Percentiles rank a stretch among this genome's conserved stretches.
These are phyloP conservation scores for Psilocybe tampanensis DNA, from an alignment of 768 basidiomycete species.

Conservation along the genomic window DNA sequence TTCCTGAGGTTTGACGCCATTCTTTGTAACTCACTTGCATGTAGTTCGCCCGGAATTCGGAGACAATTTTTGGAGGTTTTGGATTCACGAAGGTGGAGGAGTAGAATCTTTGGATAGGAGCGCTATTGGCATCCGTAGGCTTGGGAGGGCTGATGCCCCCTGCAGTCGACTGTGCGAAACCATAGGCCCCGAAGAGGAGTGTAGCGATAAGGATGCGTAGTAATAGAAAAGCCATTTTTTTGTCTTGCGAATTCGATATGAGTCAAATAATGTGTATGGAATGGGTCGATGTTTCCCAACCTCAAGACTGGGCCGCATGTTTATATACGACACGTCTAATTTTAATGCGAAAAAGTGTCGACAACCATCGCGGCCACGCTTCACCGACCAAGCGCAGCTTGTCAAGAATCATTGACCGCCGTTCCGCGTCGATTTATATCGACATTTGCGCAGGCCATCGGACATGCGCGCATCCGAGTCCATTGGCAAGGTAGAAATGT, in stretches of 20 bases:
- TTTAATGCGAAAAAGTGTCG: background rate
- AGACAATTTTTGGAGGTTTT: constrained; percentile 16
- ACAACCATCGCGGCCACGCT: background rate
- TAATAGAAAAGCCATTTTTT: background rate
- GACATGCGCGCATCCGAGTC: no score
- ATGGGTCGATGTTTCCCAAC: no score
- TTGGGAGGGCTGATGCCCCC: background rate
- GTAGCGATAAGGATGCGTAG: background rate
- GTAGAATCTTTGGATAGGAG: constrained; percentile 16
- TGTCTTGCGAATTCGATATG: background rate
- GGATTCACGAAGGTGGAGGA: constrained; percentile 18
- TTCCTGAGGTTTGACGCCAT: no score
- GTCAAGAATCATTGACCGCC: background rate
- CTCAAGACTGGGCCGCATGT: no score
- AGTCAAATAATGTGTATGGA: no score
- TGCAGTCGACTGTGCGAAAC: constrained; percentile 4
- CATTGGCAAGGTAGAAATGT: no score
- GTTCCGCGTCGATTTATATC: background rate
- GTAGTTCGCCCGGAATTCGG: constrained; percentile 22
- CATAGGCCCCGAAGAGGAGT: background rate
- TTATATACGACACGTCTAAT: no score
- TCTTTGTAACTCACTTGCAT: constrained; percentile 14
- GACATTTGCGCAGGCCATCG: background rate
- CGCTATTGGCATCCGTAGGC: background rate
- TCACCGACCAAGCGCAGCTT: constrained; percentile 2